Conservation (phyloP, 169 alveolate genomes). For the Plasmodium relictum region DNA sequence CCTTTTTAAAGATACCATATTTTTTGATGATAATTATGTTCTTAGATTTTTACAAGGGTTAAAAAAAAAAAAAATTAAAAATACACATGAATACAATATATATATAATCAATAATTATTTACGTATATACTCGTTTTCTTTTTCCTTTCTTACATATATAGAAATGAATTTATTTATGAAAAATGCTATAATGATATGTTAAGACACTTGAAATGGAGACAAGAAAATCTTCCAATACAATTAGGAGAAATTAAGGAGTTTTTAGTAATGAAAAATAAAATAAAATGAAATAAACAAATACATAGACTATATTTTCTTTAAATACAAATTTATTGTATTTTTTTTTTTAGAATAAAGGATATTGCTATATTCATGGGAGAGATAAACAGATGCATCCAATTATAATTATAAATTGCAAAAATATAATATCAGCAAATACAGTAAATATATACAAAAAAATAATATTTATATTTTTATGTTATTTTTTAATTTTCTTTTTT, state of each 20-base stretch:
- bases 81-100: neutral
- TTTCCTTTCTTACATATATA: neutral
- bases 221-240: constrained; percentile 80
- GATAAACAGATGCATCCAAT: constrained; percentile 85
- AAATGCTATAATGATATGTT: constrained; percentile 79
- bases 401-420: constrained; percentile 77
- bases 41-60: constrained; percentile 82
- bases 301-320: constrained; percentile 2
- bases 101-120: neutral
- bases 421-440: constrained; percentile 25
- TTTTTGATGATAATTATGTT: constrained; percentile 82
- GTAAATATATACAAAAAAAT: constrained; percentile 2
- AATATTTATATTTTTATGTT: neutral
- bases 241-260: constrained; percentile 66
- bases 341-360: constrained; percentile 78
- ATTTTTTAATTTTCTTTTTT: neutral
- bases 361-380: constrained; percentile 83
- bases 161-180: constrained; percentile 78
- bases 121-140: neutral
- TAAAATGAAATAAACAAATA: neutral
- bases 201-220: constrained; percentile 82
- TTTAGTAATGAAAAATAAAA: constrained; percentile 16
- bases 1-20: constrained; percentile 76
- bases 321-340: neutral
- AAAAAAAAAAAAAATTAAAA: neutral